phyloP scores from a whole-genome alignment of 352 stramenopile genomes.

The Phytophthora pluvialis region DNA sequence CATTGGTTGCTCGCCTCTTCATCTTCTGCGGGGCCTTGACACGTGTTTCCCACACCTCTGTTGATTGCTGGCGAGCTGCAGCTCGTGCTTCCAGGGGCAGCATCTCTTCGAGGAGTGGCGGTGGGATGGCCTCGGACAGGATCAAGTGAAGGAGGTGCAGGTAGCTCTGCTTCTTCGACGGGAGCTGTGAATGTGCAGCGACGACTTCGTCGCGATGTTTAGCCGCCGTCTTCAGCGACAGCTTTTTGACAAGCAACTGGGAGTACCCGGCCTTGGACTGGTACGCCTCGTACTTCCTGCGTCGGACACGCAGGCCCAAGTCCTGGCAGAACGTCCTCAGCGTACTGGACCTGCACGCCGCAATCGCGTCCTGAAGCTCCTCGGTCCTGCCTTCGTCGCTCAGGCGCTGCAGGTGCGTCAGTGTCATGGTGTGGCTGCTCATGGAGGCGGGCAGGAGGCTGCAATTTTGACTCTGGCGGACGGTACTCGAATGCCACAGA shows the following conservation, averaged over 20 bases:
- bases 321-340: background rate
- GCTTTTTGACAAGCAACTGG: background rate
- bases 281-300: constrained; percentile 10
- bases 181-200: background rate
- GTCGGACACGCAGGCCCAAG: constrained; percentile 1
- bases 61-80: too few relatives aligned
- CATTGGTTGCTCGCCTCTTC: background rate
- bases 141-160: constrained; percentile 2
- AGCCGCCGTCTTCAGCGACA: background rate
- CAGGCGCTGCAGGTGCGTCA: background rate
- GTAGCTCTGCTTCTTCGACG: constrained; percentile 6
- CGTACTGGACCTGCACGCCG: background rate
- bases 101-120: background rate
- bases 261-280: background rate
- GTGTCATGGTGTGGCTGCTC: background rate
- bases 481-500: background rate
- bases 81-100: background rate
- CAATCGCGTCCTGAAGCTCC: constrained; percentile 1
- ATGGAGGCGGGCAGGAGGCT: background rate
- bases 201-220: background rate
- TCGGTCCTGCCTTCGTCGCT: background rate
- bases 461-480: background rate
- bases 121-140: background rate
- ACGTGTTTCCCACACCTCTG: background rate
- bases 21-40: background rate